Percentiles rank a stretch among this genome's conserved stretches.
Conservation (phyloP, 2,329 filamentous ascomycete genomes). For the Ceratocystiopsis sp. region DNA sequence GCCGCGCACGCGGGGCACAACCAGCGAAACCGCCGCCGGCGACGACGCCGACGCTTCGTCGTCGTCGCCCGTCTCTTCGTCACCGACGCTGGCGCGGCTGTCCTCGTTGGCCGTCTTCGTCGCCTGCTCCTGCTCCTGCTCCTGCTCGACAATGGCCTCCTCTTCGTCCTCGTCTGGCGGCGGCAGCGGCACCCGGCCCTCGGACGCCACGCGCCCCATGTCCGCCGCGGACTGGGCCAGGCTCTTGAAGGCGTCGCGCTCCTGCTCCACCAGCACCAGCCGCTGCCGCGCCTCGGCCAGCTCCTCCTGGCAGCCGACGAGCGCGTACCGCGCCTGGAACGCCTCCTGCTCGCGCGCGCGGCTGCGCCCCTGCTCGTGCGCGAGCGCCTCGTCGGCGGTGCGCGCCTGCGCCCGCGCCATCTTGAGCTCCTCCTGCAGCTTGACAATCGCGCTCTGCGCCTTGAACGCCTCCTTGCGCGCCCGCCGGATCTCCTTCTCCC, state of each 20-base stretch:
- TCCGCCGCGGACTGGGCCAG: slow-evolving; percentile 54
- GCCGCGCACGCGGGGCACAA: no score
- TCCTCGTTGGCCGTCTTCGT: neutral
- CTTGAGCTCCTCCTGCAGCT: slow-evolving; percentile 60
- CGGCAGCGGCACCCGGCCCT: slow-evolving; percentile 52
- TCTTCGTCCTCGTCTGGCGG: slow-evolving; percentile 20
- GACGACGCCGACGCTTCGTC: no score
- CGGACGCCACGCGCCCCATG: slow-evolving; percentile 52
- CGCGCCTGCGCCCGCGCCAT: slow-evolving; percentile 36
- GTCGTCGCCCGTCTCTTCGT: neutral
- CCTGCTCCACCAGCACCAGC: slow-evolving; percentile 50
- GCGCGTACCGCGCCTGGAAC: slow-evolving; percentile 47
- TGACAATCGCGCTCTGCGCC: slow-evolving; percentile 50
- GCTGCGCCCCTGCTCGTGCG: slow-evolving; percentile 45
- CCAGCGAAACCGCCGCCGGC: no score
- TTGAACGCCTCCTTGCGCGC: slow-evolving; percentile 60
- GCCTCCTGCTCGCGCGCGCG: slow-evolving; percentile 50
- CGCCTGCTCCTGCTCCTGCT: no score
- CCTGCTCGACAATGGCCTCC: no score
- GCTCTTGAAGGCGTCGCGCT: slow-evolving; percentile 57
- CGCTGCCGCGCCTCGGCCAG: slow-evolving; percentile 45
- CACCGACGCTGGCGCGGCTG: neutral
- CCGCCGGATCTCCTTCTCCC: slow-evolving; percentile 58
- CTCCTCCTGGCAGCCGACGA: slow-evolving; percentile 49
- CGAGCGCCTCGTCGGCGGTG: slow-evolving; percentile 39